Evolutionary conservation across 306 rosid species (phyloP).

Genomic region (Abrus precatorius): DNA sequence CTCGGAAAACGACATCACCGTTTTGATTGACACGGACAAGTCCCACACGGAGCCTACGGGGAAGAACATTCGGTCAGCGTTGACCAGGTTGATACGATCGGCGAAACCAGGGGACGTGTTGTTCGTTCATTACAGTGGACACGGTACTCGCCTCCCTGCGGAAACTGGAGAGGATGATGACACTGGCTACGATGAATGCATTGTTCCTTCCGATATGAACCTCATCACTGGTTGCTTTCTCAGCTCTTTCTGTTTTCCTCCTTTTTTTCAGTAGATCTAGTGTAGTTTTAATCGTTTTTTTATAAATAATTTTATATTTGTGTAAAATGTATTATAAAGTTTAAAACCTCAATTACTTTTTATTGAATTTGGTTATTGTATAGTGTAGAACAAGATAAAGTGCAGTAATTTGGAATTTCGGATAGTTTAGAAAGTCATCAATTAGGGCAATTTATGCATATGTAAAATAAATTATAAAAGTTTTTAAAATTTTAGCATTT

Average conservation of each 20-base stretch:
- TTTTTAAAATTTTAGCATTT: background rate
- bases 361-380: too few relatives aligned
- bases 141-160: slow-evolving; percentile 96
- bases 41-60: slow-evolving; percentile 87
- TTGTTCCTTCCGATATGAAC: slow-evolving; percentile 94
- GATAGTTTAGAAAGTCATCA: too few relatives aligned
- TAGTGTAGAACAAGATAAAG: too few relatives aligned
- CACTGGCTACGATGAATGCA: slow-evolving; percentile 95
- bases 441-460: background rate
- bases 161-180: slow-evolving; percentile 97
- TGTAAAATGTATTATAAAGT: too few relatives aligned
- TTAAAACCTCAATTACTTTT: too few relatives aligned
- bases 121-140: slow-evolving; percentile 91
- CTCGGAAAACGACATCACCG: slow-evolving; percentile 69
- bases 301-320: too few relatives aligned
- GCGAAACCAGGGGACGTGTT: slow-evolving; percentile 68
- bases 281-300: too few relatives aligned
- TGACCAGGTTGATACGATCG: slow-evolving; percentile 65
- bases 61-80: slow-evolving; percentile 70
- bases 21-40: slow-evolving; percentile 79
- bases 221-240: slow-evolving; percentile 78
- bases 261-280: background rate
- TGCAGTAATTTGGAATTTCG: too few relatives aligned
- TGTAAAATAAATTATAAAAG: background rate
- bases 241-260: background rate